Evolutionary conservation across 257 asterid genomes (phyloP).

Genomic region (Fraxinus americana): DNA sequence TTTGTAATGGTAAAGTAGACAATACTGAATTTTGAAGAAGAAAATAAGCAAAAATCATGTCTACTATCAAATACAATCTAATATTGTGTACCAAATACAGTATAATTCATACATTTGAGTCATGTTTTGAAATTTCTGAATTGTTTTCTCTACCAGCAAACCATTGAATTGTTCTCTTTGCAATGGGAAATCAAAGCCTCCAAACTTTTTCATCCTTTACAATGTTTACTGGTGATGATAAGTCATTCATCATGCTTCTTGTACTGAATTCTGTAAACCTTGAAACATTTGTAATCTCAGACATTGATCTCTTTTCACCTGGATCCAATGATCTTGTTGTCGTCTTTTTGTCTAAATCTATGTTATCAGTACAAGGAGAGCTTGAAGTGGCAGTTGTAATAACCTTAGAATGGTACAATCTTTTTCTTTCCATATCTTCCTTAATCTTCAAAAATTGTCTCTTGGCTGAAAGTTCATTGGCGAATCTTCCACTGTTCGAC

Average conservation of each 20-base stretch:
- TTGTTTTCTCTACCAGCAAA: slow-evolving; percentile 35
- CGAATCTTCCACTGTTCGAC: slow-evolving; percentile 25
- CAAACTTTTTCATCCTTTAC: slow-evolving; percentile 33
- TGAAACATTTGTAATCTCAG: slow-evolving; percentile 48
- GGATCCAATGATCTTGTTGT: slow-evolving; percentile 28
- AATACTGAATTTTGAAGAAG: no score
- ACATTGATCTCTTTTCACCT: slow-evolving; percentile 50
- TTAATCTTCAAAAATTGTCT: slow-evolving; percentile 40
- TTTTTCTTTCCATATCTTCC: slow-evolving; percentile 37
- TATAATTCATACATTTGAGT: slow-evolving; percentile 27
- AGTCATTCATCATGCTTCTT: slow-evolving; percentile 26
- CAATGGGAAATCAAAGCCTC: slow-evolving; percentile 47
- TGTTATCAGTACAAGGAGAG: slow-evolving; percentile 4
- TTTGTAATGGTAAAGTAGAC: no score
- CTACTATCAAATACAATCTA: no score
- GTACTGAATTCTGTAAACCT: slow-evolving; percentile 33
- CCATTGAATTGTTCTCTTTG: slow-evolving; percentile 44
- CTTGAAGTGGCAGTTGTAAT: slow-evolving; percentile 11
- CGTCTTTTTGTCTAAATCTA: slow-evolving; percentile 19
- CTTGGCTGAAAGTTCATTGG: slow-evolving; percentile 17
- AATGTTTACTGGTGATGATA: background rate
- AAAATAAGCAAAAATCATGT: no score
- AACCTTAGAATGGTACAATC: slow-evolving; percentile 39
- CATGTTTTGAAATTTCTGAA: slow-evolving; percentile 19
- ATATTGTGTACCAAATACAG: no score